phyloP scores from a whole-genome alignment of 179 eudicot genomes.

The Vitellaria paradoxa region DNA sequence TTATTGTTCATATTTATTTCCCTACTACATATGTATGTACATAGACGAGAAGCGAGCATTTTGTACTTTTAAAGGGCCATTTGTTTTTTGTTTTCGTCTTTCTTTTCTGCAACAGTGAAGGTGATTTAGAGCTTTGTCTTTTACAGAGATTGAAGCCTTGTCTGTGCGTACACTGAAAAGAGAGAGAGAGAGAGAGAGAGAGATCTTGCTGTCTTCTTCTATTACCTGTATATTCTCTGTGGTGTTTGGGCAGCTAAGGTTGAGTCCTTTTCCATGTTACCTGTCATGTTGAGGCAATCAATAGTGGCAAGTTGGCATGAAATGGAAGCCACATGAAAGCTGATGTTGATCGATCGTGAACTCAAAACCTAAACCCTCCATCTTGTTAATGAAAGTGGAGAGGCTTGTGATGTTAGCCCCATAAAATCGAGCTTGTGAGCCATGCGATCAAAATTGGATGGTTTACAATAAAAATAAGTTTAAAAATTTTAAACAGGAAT shows the following conservation, averaged over 20 bases:
- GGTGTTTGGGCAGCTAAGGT: constrained; percentile 1
- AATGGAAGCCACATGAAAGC: constrained; percentile 3
- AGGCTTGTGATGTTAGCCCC: too few species aligned
- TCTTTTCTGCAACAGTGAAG: not conserved
- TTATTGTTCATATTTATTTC: not conserved
- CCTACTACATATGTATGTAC: constrained; percentile 2
- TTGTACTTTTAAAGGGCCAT: not conserved
- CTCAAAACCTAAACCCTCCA: not conserved
- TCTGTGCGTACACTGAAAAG: not conserved
- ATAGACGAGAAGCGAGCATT: constrained; percentile 14
- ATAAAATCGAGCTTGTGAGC: too few species aligned
- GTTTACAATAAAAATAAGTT: too few species aligned
- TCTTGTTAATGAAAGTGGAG: too few species aligned
- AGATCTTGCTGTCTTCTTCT: not conserved
- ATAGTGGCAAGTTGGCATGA: constrained; percentile 12
- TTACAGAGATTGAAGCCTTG: constrained; percentile 4
- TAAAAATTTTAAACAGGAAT: too few species aligned
- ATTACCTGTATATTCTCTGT: constrained; percentile 1
- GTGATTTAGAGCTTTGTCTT: not conserved
- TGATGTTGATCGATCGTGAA: not conserved
- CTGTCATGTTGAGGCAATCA: not conserved
- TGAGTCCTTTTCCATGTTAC: constrained; percentile 14
- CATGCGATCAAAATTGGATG: too few species aligned
- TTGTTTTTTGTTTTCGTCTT: not conserved
- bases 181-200: not conserved